Base-by-base conservation (phyloP, 345 rosid genomes). In the Raphanus sativus region DNA sequence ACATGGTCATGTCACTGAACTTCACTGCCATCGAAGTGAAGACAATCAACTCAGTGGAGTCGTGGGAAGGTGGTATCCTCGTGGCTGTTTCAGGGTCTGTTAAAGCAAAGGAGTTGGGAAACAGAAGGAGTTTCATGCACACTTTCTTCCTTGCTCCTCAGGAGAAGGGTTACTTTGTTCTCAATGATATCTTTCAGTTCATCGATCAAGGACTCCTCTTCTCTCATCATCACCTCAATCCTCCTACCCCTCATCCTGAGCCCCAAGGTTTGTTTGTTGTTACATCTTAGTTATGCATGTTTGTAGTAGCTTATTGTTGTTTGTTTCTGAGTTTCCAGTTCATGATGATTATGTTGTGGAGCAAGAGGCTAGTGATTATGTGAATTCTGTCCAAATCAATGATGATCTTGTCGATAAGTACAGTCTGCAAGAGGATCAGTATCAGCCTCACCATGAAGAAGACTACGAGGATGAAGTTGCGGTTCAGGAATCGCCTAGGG, bases 71-170 rank as follows among this genome's bases (percentile, higher is more conserved):
- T 75, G 98, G 98, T 65, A 88, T 96, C 5, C 40, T 93, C 63
- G 97, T 96, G 72, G 83, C 84, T 86, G 95, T 96, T 55, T 84
- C 97, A 0, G 99, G 99, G 29, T 85, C 92, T 68, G 93, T 93
- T 69, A 91, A 86, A 61, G 89, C 89, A 2, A 88, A 82, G 77
- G 94, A 91, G 12, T 83, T 76, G 30, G 69, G 42, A 29, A 81
- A 81, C 73, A 83, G 89, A 74, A 91, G 98, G 79, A 84, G 82
- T 58, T 96, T 93, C 67, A 87, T 90, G 83, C 92, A 93, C 76
- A 87, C 91, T 17, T 95, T 95, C 74, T 93, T 95, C 70, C 93
- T 95, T 9, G 99, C 98, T 69, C 99, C 99, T 61, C 99, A 95
- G 81, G 94, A 91, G 52, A 91, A 89, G 84, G 99, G 99, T 63